Conservation (phyloP, 2,329 filamentous ascomycete species). For the Fonsecaea pedrosoi region DNA sequence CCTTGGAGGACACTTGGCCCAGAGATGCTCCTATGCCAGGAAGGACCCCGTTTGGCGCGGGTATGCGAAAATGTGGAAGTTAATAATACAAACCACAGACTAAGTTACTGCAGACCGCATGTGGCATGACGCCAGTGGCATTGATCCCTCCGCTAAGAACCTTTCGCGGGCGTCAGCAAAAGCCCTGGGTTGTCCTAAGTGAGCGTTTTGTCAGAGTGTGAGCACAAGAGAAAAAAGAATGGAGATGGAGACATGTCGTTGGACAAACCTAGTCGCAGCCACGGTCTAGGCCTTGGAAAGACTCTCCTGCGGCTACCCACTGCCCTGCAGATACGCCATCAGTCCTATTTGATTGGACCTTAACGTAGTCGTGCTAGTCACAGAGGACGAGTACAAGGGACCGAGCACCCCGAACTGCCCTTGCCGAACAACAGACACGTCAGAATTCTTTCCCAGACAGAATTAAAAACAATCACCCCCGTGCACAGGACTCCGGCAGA, state of each 20-base stretch:
- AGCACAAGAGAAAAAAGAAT: slow-evolving; percentile 2
- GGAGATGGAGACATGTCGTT: slow-evolving; percentile 13
- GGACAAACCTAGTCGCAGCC: slow-evolving; percentile 11
- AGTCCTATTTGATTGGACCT: not conserved
- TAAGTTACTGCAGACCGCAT: slow-evolving; percentile 6
- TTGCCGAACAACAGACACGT: not conserved
- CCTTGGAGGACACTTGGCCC: not conserved
- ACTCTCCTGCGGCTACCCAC: slow-evolving; percentile 4
- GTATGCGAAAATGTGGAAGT: slow-evolving; percentile 1
- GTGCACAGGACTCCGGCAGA: not conserved
- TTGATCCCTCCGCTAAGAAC: slow-evolving; percentile 2
- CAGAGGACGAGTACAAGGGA: not conserved
- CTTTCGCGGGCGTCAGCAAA: slow-evolving; percentile 10
- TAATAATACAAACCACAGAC: slow-evolving; percentile 4
- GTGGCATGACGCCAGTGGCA: slow-evolving; percentile 18
- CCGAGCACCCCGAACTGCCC: not conserved
- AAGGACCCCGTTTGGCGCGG: not conserved
- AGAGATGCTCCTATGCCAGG: not conserved
- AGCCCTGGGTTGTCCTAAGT: not conserved
- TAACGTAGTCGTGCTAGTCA: not conserved
- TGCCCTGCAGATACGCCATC: not conserved
- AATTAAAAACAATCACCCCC: not conserved
- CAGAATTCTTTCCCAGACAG: not conserved
- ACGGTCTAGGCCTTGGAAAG: slow-evolving; percentile 18
- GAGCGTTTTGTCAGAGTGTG: slow-evolving; percentile 10